Evolutionary conservation across 2,329 filamentous ascomycete species (phyloP).

Genomic region (Daldinia eschscholtzii): DNA sequence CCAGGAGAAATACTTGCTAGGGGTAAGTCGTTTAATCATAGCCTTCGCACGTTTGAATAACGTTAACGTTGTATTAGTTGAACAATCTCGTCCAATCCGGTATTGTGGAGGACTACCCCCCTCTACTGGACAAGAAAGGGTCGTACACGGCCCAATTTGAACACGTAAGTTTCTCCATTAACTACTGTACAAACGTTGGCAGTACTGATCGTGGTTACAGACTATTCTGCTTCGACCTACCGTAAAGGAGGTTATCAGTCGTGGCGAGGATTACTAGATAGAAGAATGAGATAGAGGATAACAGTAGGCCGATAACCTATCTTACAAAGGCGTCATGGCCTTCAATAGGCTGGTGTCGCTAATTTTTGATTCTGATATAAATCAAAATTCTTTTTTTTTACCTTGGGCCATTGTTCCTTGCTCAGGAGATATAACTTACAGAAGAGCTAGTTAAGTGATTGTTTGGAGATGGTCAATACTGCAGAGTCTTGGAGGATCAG

Average conservation of each 20-base stretch:
- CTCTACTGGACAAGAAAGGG: constrained; percentile 90
- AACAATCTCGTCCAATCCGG: constrained; percentile 87
- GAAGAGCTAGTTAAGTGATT: background rate
- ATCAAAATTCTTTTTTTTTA: background rate
- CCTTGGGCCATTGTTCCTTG: background rate
- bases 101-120: constrained; percentile 91
- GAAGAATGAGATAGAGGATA: background rate
- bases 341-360: background rate
- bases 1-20: constrained; percentile 92
- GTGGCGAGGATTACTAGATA: constrained; percentile 83
- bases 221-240: constrained; percentile 74
- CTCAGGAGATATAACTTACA: background rate
- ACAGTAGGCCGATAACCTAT: background rate
- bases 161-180: constrained; percentile 75
- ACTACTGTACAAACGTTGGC: background rate
- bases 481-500: background rate
- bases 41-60: background rate
- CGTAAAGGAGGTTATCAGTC: constrained; percentile 88
- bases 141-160: constrained; percentile 95
- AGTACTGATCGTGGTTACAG: constrained; percentile 25
- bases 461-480: background rate
- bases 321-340: background rate
- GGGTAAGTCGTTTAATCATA: constrained; percentile 65
- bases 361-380: background rate
- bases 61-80: constrained; percentile 66